phyloP scores from a whole-genome alignment of 2,329 filamentous ascomycete genomes.

The Helicocarpus griseus region DNA sequence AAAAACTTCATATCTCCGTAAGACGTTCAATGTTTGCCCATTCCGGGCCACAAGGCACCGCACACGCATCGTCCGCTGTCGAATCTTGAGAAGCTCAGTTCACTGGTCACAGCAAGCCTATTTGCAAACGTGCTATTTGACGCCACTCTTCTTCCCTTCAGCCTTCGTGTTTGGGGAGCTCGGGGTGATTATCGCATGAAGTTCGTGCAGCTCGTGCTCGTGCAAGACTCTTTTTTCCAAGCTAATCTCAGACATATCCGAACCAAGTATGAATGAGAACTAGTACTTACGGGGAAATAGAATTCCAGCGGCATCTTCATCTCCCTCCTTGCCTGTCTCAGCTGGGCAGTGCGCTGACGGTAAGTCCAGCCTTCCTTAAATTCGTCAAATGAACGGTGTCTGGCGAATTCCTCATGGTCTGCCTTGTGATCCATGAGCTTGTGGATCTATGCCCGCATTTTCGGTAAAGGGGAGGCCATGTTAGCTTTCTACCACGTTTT shows the following conservation, averaged over 20 bases:
- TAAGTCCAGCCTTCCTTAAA: conserved; percentile 26
- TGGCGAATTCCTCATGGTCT: conserved; percentile 23
- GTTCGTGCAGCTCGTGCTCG: too few relatives aligned
- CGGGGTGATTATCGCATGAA: neutral
- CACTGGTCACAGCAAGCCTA: neutral
- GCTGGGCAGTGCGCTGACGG: conserved; percentile 3
- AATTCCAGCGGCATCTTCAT: neutral
- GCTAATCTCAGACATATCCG: too few relatives aligned
- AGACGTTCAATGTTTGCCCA: too few relatives aligned
- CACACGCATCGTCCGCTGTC: too few relatives aligned
- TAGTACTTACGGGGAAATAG: neutral
- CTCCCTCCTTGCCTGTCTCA: conserved; percentile 5
- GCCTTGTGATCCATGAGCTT: conserved; percentile 24
- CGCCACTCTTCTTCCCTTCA: neutral
- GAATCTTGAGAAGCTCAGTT: too few relatives aligned
- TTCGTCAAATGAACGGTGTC: conserved; percentile 23
- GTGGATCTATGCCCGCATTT: conserved; percentile 23
- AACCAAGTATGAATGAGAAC: neutral
- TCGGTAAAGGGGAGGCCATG: neutral
- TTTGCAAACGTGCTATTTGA: too few relatives aligned
- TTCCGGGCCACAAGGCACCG: too few relatives aligned
- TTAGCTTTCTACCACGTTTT: too few relatives aligned
- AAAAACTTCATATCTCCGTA: too few relatives aligned
- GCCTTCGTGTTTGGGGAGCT: neutral
- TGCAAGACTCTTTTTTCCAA: too few relatives aligned